Conservation (phyloP, 2,329 filamentous ascomycete genomes). For the Pseudogymnoascus sp. region DNA sequence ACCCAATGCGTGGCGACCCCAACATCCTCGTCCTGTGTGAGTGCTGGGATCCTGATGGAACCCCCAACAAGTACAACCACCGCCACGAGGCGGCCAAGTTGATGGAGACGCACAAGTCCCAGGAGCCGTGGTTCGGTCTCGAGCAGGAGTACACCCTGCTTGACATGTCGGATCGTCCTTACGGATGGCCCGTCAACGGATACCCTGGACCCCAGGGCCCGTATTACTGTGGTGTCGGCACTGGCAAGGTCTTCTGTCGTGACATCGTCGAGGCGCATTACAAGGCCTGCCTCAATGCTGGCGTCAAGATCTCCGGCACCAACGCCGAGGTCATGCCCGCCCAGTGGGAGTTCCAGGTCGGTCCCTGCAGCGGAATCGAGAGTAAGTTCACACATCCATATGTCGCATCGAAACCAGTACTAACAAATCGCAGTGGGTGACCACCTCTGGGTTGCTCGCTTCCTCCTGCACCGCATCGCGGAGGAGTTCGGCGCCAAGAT, state of each 20-base stretch:
- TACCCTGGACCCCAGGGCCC: constrained; percentile 79
- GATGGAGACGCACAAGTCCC: constrained; percentile 76
- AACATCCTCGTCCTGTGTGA: constrained; percentile 93
- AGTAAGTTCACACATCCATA: constrained; percentile 42
- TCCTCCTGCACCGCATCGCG: constrained; percentile 81
- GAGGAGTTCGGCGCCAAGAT: constrained; percentile 97
- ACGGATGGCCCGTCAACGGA: constrained; percentile 77
- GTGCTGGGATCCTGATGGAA: constrained; percentile 89
- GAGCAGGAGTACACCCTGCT: constrained; percentile 97
- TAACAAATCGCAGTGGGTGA: constrained; percentile 63
- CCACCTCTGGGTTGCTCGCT: constrained; percentile 89
- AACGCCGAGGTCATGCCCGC: constrained; percentile 98
- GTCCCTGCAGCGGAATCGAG: constrained; percentile 77
- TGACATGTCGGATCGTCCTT: constrained; percentile 76
- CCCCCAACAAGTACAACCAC: constrained; percentile 98
- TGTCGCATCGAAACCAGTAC: constrained; percentile 6
- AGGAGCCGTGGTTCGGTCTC: constrained; percentile 94
- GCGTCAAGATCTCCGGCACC: constrained; percentile 91
- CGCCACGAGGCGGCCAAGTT: constrained; percentile 83
- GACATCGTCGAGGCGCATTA: constrained; percentile 95
- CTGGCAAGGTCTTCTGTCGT: constrained; percentile 94
- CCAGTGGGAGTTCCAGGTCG: constrained; percentile 98
- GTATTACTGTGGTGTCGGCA: constrained; percentile 97
- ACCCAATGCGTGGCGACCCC: constrained; percentile 80
- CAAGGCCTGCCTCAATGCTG: constrained; percentile 76